Evolutionary conservation across 2,329 filamentous ascomycete genomes (phyloP), one percentile per base, ranked within the genome.

Genomic region (Didymella segeticola): DNA sequence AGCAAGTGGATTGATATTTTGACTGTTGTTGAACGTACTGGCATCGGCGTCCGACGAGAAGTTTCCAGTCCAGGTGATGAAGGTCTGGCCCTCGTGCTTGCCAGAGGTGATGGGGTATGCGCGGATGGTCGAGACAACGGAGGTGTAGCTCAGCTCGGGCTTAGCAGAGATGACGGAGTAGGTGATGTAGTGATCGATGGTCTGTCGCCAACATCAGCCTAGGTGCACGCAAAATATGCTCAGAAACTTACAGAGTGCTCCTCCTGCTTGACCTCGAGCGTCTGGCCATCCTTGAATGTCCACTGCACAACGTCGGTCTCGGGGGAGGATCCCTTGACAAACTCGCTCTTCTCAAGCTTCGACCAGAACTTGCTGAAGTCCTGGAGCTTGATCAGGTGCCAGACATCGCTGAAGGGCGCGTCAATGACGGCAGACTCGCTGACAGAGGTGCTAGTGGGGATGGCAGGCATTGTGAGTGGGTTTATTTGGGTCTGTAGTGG

Each of bases 351-450:
- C 60, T 81, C 78, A 37, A 90, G 80, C 58, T 83, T 82, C 37
- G 79, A 78, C 85, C 86, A 89, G 79, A 88, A 90, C 68, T 83
- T 81, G 78, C 77, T 74, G 75, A 90, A 89, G 72, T 86, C 81
- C 73, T 85, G 82, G 31, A 90, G 84, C 81, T 90, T 90, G 83
- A 90, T 87, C 67, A 85, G 80, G 79, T 90, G 87, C 87, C 88
- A 90, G 72, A 89, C 87, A 62, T 83, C 75, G 67, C 82, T 81
- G 71, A 89, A 82, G 27, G 84, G 83, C 30, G 86, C 86, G 64
- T 84, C 80, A 76, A 90, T 89, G 74, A 90, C 86, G 69, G 84
- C 81, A 50, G 83, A 86, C 78, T 89, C 86, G 64, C 80, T 78
- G 67, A 89, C 85, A 22, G 83, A 86, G 66, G 85, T 88, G 55